Evolutionary conservation across 1,139 yeast species (phyloP).

Genomic region (Starmera stellimalicola): DNA sequence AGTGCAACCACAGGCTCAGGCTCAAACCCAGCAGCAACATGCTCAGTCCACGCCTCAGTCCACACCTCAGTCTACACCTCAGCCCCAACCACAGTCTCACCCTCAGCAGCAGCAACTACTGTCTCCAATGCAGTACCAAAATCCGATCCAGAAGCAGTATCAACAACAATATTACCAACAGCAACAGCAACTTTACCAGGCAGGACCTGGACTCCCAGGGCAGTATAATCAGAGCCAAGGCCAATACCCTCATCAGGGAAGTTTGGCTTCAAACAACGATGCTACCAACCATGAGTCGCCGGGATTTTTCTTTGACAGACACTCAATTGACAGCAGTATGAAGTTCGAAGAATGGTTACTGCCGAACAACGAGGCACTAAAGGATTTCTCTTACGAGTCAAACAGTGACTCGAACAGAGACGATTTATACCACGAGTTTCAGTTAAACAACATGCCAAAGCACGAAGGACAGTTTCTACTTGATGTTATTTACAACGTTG

Average conservation of each 20-base stretch:
- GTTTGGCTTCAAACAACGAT: neutral
- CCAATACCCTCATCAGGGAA: neutral
- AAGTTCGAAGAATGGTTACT: constrained; percentile 18
- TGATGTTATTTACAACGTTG: constrained; percentile 1
- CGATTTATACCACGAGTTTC: neutral
- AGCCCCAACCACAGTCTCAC: too few relatives aligned
- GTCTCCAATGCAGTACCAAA: too few relatives aligned
- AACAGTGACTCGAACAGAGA: neutral
- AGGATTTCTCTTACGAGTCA: neutral
- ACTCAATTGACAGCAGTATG: constrained; percentile 8
- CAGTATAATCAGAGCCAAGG: too few relatives aligned
- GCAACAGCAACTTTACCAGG: too few relatives aligned
- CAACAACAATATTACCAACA: too few relatives aligned
- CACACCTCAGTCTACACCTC: too few relatives aligned
- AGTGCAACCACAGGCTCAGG: too few relatives aligned
- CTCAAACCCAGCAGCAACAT: too few relatives aligned
- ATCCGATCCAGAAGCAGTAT: too few relatives aligned
- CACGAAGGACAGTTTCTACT: constrained; percentile 1
- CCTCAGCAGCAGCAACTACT: too few relatives aligned
- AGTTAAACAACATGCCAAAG: neutral
- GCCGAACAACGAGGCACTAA: constrained; percentile 5
- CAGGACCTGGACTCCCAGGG: too few relatives aligned
- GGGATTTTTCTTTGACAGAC: constrained; percentile 4
- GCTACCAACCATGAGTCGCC: constrained; percentile 2
- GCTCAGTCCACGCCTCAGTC: too few relatives aligned